Base-by-base conservation (phyloP, 306 rosid species). In the Phaseolus lunatus region DNA sequence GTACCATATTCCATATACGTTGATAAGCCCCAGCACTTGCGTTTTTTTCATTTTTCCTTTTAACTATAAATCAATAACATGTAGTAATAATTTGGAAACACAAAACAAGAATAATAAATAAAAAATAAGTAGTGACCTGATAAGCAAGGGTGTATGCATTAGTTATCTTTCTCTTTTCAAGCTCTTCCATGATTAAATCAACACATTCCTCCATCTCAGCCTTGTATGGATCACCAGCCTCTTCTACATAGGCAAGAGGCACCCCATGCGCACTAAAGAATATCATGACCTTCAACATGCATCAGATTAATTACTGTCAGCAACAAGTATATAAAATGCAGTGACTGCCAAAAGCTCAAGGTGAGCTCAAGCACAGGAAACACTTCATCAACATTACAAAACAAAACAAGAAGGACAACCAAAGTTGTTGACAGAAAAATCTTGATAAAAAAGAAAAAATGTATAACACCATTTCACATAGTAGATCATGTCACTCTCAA, bases 201-300 rank as follows among this genome's bases (percentile, higher is more conserved):
- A 92, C 86, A 70, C 96, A 90, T 86, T 92, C 93, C 84, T 92
- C 97, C 97, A 92, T 92, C 87, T 92, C 97, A 47, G 96, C 91
- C 85, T 92, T 92, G 86, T 92, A 92, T 24, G 97, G 97, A 83
- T 92, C 96, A 31, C 97, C 97, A 12, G 96, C 97, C 82, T 90
- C 96, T 85, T 92, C 97, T 64, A 92, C 97, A 73, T 92, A 92
- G 57, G 97, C 97, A 85, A 92, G 90, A 5, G 97, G 97, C 22
- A 92, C 96, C 22, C 97, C 96, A 52, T 92, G 97, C 2, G 97
- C 96, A 58, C 97, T 92, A 84, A 92, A 92, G 86, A 92, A 92
- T 83, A 90, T 80, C 88, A 90, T 87, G 26, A 86, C 92, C 94
- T 90, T 77, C 66, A 63, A 81, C 13, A 31, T 20, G 80, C 69